Conservation (phyloP, 176 grass and related monocot genomes). For the Pontederia crassipes region DNA sequence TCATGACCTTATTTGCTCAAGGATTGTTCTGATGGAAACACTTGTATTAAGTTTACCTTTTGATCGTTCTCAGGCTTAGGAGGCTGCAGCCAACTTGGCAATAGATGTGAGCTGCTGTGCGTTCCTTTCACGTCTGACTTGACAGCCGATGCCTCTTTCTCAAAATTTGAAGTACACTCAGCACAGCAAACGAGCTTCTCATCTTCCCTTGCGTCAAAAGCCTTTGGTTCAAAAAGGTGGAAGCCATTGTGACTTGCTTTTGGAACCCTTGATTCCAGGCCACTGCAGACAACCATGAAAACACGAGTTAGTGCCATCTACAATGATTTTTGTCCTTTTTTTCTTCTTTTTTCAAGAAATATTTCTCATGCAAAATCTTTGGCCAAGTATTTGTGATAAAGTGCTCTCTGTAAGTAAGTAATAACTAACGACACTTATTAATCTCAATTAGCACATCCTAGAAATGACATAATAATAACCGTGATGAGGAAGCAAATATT, state of each 20-base stretch:
- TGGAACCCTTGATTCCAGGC: slow-evolving; percentile 28
- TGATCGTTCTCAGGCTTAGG: slow-evolving; percentile 22
- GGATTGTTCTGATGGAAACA: neutral
- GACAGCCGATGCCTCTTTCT: slow-evolving; percentile 50
- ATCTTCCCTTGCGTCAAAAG: slow-evolving; percentile 25
- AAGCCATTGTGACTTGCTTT: slow-evolving; percentile 25
- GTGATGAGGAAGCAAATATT: no score
- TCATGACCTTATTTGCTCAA: neutral
- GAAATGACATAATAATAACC: no score
- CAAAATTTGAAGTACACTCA: slow-evolving; percentile 66
- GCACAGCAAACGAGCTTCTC: slow-evolving; percentile 49
- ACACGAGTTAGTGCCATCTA: neutral
- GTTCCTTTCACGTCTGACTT: slow-evolving; percentile 25
- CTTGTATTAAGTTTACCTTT: slow-evolving; percentile 28
- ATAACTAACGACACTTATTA: no score
- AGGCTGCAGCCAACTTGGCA: slow-evolving; percentile 45
- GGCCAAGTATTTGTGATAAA: no score
- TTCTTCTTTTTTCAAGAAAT: no score
- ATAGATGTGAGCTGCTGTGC: slow-evolving; percentile 16
- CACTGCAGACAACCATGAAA: slow-evolving; percentile 24
- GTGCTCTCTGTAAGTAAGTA: no score
- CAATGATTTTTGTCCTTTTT: neutral
- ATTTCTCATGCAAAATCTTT: no score
- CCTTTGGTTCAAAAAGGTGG: slow-evolving; percentile 23
- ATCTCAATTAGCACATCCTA: no score